Base-by-base conservation (phyloP, 1,139 yeast species). In the Zygoascus sp. region DNA sequence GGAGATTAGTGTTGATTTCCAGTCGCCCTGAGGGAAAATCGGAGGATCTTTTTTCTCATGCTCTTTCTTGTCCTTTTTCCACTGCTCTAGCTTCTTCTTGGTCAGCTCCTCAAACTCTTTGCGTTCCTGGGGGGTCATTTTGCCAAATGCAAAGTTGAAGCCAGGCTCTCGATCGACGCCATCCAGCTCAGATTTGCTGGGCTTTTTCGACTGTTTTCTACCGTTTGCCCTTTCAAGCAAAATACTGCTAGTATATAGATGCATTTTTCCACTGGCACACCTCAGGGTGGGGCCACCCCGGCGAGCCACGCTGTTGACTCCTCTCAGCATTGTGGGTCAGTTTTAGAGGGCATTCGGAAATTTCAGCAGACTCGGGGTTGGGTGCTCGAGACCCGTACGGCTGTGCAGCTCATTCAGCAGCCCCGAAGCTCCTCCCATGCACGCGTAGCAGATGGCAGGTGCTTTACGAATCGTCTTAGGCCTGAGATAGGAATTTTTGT, bases 111-210 rank as follows among this genome's bases (percentile, higher is more conserved):
- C 28, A 13, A 15, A 20, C 34, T 42, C 9, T 32, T 32, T 19
- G 16, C 16, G 5, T 32, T 37, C 10, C 27, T 37, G 11, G 39
- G 41, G 23, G 13, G 17, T 32, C 37, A 27, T 35, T 35, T 35
- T 35, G 42, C 34, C 32, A 21, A 46, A 20, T 17, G 16, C 32
- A 25, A 46, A 40, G 21, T 46, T 35, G 44, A 46, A 30, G 41
- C 23, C 27, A 2, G 42, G 44, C 17, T 23, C 22, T 16, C 16
- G 25, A 2, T 35, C 25, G 20, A 9, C 15, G 22, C 16, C 25
- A 35, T 20, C 39, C 25, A n/a, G n/a, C n/a, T n/a, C n/a, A n/a
- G n/a, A n/a, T n/a, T 20, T 35, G 4, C 11, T 11, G n/a, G 21
- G 21, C 16, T 35, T 19, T 21, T 35, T 35, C 27, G 34, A 16